Evolutionary conservation across 495 filamentous ascomycete species (phyloP), one percentile per base, ranked within the genome.

Genomic region (Neurospora sp.): DNA sequence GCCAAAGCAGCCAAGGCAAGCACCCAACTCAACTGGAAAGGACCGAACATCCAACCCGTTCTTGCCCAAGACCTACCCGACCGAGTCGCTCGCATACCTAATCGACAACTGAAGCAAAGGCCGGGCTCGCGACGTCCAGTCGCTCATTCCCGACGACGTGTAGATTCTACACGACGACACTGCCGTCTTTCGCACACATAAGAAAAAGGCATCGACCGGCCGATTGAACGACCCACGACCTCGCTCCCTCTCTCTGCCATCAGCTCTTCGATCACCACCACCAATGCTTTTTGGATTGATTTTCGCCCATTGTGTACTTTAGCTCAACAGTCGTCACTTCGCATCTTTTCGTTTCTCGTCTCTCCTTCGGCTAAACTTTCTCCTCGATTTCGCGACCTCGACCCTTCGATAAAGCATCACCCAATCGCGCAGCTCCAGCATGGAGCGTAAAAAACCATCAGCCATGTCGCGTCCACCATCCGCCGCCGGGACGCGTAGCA

Each of bases 391-490:
- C 53, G 53, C 53, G 53, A 35, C 27, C 27, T 65, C 53, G 53
- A 65, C 3, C 27, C 0, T 65, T 8, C 27, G 53, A 35, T 18
- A 8, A 65, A 65, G 53, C 27, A 35, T 65, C 31, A 3, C 27
- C 53, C 53, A 65, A 37, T 31, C 27, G 53, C 53, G 53, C 71
- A 22, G 73, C 78, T 76, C 75, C 74, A 45, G 69, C 20, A 81
- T 81, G 79, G 79, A 81, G 79, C 79, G 79, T 65, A 77, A 74
- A 77, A 72, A 69, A 18, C 75, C 75, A 12, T 76, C 79, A 35
- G 77, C 74, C 73, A 74, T 75, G 72, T 73, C 74, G 38, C 71
- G 76, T 4, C 22, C 72, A 8, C 68, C 74, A 40, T 42, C 38
- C 3, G 75, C 61, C 41, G 70, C 75, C 39, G 77, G 42, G 4